Percentiles rank a stretch among this genome's conserved stretches.
phyloP scores from a whole-genome alignment of 2,329 filamentous ascomycete genomes.

The Alternaria dauci region DNA sequence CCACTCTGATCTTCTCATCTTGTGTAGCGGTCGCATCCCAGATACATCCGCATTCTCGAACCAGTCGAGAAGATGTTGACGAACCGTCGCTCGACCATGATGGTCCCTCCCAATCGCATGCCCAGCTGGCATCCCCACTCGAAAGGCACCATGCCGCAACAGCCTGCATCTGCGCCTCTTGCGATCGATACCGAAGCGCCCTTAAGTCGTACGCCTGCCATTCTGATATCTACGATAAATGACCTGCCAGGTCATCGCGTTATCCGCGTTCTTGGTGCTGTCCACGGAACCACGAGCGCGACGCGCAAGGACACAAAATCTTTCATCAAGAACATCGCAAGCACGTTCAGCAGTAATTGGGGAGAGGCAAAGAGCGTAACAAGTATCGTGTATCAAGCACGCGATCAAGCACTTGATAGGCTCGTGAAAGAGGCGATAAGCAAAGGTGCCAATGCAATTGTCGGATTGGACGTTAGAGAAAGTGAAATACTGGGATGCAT shows the following conservation, averaged over 20 bases:
- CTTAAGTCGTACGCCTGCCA: slow-evolving; percentile 37
- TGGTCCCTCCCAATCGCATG: slow-evolving; percentile 36
- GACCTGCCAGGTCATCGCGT: slow-evolving; percentile 39
- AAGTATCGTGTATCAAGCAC: slow-evolving; percentile 42
- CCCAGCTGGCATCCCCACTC: slow-evolving; percentile 37
- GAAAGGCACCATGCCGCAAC: slow-evolving; percentile 23
- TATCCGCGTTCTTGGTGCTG: slow-evolving; percentile 38
- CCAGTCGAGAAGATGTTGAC: slow-evolving; percentile 41
- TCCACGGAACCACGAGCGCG: slow-evolving; percentile 44
- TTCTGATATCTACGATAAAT: slow-evolving; percentile 41
- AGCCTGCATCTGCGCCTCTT: slow-evolving; percentile 12
- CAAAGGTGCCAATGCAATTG: slow-evolving; percentile 44
- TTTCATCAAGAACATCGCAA: slow-evolving; percentile 42
- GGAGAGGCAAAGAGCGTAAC: slow-evolving; percentile 46
- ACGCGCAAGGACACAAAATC: slow-evolving; percentile 47
- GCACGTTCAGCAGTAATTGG: slow-evolving; percentile 30
- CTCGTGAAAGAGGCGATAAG: slow-evolving; percentile 45
- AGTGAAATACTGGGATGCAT: slow-evolving; percentile 46
- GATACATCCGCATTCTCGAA: not conserved
- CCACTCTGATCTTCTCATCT: not conserved
- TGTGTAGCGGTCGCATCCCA: not conserved
- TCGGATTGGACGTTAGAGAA: slow-evolving; percentile 43
- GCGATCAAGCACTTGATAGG: slow-evolving; percentile 47
- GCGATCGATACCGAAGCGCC: slow-evolving; percentile 36
- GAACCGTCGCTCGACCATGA: slow-evolving; percentile 49